Conservation (phyloP, 305 asterid species). For the Vinca major region DNA sequence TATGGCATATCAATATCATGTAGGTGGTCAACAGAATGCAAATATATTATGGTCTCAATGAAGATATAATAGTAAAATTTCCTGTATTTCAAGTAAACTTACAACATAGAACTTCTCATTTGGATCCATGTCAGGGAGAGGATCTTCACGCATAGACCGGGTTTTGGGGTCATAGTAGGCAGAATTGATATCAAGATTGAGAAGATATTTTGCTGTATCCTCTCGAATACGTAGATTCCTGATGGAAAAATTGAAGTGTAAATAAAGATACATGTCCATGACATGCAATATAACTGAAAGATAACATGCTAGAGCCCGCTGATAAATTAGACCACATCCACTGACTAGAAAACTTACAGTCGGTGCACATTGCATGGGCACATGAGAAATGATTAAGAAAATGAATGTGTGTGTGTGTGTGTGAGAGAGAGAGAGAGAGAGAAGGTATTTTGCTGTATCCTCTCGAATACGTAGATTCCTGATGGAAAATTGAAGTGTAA, state of each 20-base stretch:
- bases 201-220: constrained; percentile 95
- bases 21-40: constrained; percentile 6
- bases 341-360: neutral
- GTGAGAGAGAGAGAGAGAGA: constrained; percentile 8
- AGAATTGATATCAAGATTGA: constrained; percentile 85
- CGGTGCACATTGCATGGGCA: neutral
- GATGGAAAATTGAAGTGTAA: constrained; percentile 15
- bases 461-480: constrained; percentile 95
- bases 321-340: neutral
- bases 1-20: constrained; percentile 5
- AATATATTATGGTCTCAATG: neutral
- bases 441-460: constrained; percentile 95
- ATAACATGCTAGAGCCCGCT: neutral
- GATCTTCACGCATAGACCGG: constrained; percentile 98
- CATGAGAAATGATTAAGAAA: neutral
- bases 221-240: constrained; percentile 95
- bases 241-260: constrained; percentile 14
- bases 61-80: neutral
- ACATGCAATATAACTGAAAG: neutral
- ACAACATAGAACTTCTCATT: constrained; percentile 87
- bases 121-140: constrained; percentile 96
- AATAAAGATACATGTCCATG: constrained; percentile 6
- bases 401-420: neutral
- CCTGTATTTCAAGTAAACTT: constrained; percentile 18
- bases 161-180: constrained; percentile 96